These are phyloP conservation scores for Linaria vulgaris DNA, from an alignment of 257 asterid species.

Conservation along the genomic window DNA sequence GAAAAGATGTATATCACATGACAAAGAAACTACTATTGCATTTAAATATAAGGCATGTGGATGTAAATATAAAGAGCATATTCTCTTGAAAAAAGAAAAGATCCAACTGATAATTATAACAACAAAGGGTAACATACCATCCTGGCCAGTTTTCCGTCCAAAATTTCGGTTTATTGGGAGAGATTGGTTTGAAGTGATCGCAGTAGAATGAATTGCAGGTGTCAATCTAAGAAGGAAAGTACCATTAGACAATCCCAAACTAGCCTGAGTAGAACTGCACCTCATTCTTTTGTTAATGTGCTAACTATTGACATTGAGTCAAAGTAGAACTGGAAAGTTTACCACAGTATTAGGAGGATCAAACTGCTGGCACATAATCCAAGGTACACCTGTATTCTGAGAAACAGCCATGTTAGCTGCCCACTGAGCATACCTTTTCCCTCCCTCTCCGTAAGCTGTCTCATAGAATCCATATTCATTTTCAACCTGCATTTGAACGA, in stretches of 20 bases:
- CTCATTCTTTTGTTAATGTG: neutral
- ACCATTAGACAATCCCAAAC: conserved; percentile 19
- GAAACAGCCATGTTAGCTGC: conserved; percentile 87
- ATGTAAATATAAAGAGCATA: neutral
- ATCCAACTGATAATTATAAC: neutral
- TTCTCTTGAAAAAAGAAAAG: conserved; percentile 14
- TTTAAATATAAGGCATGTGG: neutral
- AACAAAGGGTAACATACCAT: conserved; percentile 51
- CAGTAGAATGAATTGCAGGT: conserved; percentile 91
- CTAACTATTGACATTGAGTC: neutral
- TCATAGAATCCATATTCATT: conserved; percentile 88
- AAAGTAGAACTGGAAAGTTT: conserved; percentile 24
- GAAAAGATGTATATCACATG: no score
- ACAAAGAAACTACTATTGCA: no score
- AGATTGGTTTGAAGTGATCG: conserved; percentile 71
- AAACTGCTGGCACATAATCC: conserved; percentile 95
- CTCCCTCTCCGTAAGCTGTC: conserved; percentile 82
- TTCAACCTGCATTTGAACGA: conserved; percentile 62
- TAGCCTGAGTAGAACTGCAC: neutral
- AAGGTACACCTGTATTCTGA: conserved; percentile 85
- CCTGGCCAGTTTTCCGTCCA: conserved; percentile 99
- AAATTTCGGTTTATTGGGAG: conserved; percentile 74
- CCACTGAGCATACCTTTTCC: conserved; percentile 80
- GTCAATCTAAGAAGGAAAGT: conserved; percentile 59
- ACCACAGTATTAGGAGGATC: conserved; percentile 84